phyloP scores from a whole-genome alignment of 768 basidiomycete species.

The Flagelloscypha sp. region DNA sequence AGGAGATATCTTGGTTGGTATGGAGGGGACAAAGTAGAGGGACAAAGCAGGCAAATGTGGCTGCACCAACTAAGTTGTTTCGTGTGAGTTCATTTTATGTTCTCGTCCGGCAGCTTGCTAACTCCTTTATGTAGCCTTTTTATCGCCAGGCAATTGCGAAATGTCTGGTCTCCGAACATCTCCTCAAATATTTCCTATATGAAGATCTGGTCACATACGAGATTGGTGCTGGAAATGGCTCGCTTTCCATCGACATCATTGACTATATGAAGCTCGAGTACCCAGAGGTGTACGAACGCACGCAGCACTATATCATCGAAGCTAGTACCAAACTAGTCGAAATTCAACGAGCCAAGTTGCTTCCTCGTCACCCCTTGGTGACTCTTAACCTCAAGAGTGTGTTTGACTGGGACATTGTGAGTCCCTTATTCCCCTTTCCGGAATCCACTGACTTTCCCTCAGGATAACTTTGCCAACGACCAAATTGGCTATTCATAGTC shows the following conservation, averaged over 20 bases:
- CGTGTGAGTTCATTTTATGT: constrained; percentile 35
- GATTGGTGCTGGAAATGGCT: constrained; percentile 96
- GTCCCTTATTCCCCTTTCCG: constrained; percentile 16
- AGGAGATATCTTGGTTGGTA: constrained; percentile 43
- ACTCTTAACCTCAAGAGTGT: constrained; percentile 69
- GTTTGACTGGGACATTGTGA: constrained; percentile 83
- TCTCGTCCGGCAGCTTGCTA: background rate
- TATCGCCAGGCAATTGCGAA: constrained; percentile 88
- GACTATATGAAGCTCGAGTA: constrained; percentile 68
- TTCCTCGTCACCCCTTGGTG: constrained; percentile 55
- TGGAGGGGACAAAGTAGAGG: constrained; percentile 29
- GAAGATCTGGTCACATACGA: constrained; percentile 96
- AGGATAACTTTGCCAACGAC: constrained; percentile 98
- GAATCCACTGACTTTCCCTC: constrained; percentile 5
- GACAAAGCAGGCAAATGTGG: constrained; percentile 62
- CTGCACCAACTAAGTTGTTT: constrained; percentile 71
- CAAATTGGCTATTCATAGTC: constrained; percentile 82
- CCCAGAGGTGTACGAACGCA: constrained; percentile 90
- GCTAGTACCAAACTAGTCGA: constrained; percentile 76
- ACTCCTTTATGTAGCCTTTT: constrained; percentile 64
- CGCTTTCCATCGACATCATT: constrained; percentile 83
- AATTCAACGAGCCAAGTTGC: constrained; percentile 62
- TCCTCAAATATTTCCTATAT: constrained; percentile 92
- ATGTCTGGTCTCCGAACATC: constrained; percentile 85
- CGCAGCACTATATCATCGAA: constrained; percentile 90